Percentiles rank a stretch among this genome's conserved stretches.
phyloP scores from a whole-genome alignment of 2,329 filamentous ascomycete species.

The Trichoderma breve region DNA sequence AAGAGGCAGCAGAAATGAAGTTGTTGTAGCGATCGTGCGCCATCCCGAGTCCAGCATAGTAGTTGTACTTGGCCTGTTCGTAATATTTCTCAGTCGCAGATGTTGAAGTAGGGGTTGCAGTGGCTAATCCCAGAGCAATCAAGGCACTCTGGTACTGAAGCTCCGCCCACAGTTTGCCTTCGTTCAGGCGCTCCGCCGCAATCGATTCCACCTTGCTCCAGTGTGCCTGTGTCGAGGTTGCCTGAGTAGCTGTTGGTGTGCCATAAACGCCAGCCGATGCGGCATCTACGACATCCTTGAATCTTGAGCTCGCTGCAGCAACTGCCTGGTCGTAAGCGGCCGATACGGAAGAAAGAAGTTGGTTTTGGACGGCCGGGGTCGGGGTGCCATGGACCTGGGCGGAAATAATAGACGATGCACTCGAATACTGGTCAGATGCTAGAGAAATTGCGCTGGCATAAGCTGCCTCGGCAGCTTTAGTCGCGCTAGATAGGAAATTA shows the following conservation, averaged over 20 bases:
- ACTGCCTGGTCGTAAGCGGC: conserved; percentile 66
- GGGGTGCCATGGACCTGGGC: conserved; percentile 66
- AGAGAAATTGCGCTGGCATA: conserved; percentile 64
- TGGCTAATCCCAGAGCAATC: conserved; percentile 60
- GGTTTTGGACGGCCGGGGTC: conserved; percentile 62
- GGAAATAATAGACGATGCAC: conserved; percentile 66
- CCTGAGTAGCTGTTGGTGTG: conserved; percentile 44
- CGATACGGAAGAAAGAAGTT: conserved; percentile 67
- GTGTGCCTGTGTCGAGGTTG: conserved; percentile 35
- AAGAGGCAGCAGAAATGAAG: conserved; percentile 70
- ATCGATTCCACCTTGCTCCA: conserved; percentile 59
- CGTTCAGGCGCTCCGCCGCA: conserved; percentile 66
- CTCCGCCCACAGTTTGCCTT: conserved; percentile 69
- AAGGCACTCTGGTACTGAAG: conserved; percentile 69
- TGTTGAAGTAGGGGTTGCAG: conserved; percentile 43
- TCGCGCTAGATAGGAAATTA: conserved; percentile 37
- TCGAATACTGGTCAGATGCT: conserved; percentile 66
- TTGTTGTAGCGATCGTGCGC: conserved; percentile 77
- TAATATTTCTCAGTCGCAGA: conserved; percentile 55
- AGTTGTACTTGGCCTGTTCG: conserved; percentile 62
- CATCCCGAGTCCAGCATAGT: conserved; percentile 74
- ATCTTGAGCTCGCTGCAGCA: conserved; percentile 57
- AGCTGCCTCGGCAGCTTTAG: conserved; percentile 50
- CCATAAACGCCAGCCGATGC: conserved; percentile 51
- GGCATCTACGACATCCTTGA: conserved; percentile 54